Percentiles rank a stretch among this genome's conserved stretches.
phyloP scores from a whole-genome alignment of 2,329 filamentous ascomycete genomes.

The Aspergillus amoenus region DNA sequence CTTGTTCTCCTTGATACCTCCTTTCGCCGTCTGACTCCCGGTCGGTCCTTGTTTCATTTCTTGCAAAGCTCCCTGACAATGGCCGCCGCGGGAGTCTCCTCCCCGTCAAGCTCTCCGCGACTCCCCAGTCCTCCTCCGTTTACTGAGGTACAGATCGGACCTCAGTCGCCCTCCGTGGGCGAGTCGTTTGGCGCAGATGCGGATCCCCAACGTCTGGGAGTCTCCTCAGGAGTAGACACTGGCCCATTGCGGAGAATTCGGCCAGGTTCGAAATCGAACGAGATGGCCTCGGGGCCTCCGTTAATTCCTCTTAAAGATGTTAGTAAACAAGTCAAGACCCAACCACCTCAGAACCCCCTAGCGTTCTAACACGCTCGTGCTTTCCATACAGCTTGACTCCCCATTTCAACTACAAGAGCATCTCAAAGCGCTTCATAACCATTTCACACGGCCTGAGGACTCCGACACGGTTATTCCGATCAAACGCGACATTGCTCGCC shows the following conservation, averaged over 20 bases:
- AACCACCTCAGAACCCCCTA: not conserved
- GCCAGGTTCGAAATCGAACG: conserved; percentile 83
- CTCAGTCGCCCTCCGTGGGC: conserved; percentile 69
- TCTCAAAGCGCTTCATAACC: conserved; percentile 85
- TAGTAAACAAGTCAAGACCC: conserved; percentile 28
- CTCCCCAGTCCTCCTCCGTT: conserved; percentile 93
- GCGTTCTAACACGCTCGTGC: conserved; percentile 4
- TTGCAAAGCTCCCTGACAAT: conserved; percentile 26
- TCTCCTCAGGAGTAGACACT: conserved; percentile 61
- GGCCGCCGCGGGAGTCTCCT: conserved; percentile 48
- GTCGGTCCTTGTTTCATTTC: not conserved
- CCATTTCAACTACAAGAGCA: conserved; percentile 98
- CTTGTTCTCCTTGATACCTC: not conserved
- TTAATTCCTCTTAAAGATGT: conserved; percentile 83
- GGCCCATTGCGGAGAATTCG: conserved; percentile 82
- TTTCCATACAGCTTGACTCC: conserved; percentile 73
- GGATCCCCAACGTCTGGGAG: conserved; percentile 50
- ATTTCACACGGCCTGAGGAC: conserved; percentile 65
- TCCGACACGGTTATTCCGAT: conserved; percentile 67
- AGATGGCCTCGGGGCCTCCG: conserved; percentile 91
- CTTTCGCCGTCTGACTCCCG: not conserved
- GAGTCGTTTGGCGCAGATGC: conserved; percentile 60
- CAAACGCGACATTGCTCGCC: conserved; percentile 69
- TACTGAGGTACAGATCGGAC: conserved; percentile 87
- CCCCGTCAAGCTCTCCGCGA: conserved; percentile 75